A percentile compares a stretch with the other conserved stretches of the same genome.
Conservation (phyloP, 192 early-diverging fungal genomes). For the Hyaloraphidium curvatum region DNA sequence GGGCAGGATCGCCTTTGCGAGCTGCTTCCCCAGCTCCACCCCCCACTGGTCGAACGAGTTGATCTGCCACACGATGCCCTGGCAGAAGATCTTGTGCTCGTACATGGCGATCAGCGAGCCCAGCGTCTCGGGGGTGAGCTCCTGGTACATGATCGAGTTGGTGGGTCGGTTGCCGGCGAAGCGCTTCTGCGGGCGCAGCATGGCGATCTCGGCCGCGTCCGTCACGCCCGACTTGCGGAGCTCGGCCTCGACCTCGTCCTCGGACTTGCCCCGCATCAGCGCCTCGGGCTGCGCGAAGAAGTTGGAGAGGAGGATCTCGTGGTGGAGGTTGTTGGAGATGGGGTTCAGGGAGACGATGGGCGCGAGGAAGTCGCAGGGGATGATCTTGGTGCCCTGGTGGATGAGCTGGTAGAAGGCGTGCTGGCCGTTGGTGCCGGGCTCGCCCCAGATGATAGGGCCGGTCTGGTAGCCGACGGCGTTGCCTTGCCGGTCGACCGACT, state of each 20-base stretch:
- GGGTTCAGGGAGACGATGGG: constrained; percentile 88
- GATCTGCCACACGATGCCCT: constrained; percentile 94
- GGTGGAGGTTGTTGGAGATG: constrained; percentile 60
- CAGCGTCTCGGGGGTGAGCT: constrained; percentile 72
- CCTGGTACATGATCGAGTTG: constrained; percentile 87
- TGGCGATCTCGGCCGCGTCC: constrained; percentile 15
- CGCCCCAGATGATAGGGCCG: constrained; percentile 97
- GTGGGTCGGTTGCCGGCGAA: constrained; percentile 95
- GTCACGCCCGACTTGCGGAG: constrained; percentile 48
- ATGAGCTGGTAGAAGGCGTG: constrained; percentile 99
- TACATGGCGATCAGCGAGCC: constrained; percentile 91
- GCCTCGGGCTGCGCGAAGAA: constrained; percentile 99
- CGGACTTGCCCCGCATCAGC: constrained; percentile 79
- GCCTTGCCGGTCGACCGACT: constrained; percentile 72
- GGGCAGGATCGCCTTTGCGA: constrained; percentile 88
- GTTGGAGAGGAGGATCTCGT: constrained; percentile 95
- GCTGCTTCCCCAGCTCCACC: constrained; percentile 96
- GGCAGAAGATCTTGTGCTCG: constrained; percentile 99
- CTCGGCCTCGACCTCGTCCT: constrained; percentile 60
- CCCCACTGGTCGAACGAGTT: constrained; percentile 92
- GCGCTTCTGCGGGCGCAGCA: constrained; percentile 80
- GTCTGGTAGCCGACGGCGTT: constrained; percentile 61
- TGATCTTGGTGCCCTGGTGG: constrained; percentile 90
- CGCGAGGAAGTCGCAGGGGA: constrained; percentile 91
- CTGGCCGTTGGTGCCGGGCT: constrained; percentile 98